Conservation (phyloP, 306 rosid genomes). For the Carpinus viminea region DNA sequence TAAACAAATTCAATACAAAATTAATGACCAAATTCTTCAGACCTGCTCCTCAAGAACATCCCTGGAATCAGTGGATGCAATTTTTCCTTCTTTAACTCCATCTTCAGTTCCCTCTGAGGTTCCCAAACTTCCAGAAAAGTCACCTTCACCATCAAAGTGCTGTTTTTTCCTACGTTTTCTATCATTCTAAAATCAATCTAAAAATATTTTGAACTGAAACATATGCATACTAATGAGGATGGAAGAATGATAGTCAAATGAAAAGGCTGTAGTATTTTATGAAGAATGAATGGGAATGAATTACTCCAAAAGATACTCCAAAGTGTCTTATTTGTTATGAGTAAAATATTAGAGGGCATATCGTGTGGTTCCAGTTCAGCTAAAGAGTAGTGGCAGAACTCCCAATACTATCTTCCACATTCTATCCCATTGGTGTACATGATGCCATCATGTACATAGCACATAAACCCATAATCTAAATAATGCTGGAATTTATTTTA, state of each 20-base stretch:
- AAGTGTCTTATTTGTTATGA: background rate
- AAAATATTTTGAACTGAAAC: slow-evolving; percentile 20
- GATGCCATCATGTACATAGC: background rate
- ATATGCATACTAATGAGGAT: slow-evolving; percentile 14
- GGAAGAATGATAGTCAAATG: slow-evolving; percentile 19
- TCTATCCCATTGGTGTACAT: background rate
- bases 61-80: slow-evolving; percentile 48
- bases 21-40: slow-evolving; percentile 16
- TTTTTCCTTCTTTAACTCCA: slow-evolving; percentile 53
- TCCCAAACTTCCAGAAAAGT: slow-evolving; percentile 66
- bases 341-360: background rate
- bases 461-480: background rate
- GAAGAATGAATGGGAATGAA: background rate
- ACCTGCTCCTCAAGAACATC: slow-evolving; percentile 74
- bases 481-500: background rate
- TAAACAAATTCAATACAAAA: slow-evolving; percentile 9
- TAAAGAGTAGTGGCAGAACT: background rate
- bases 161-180: slow-evolving; percentile 62
- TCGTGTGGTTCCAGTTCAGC: background rate
- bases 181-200: slow-evolving; percentile 40
- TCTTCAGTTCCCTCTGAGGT: slow-evolving; percentile 55
- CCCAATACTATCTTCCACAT: background rate
- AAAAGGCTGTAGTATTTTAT: background rate
- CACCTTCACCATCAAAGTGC: slow-evolving; percentile 53
- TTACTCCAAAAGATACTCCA: background rate